Percentiles rank a stretch among this genome's conserved stretches.
Conservation (phyloP, 2,329 filamentous ascomycete species). For the Cladosporium oxysporum region DNA sequence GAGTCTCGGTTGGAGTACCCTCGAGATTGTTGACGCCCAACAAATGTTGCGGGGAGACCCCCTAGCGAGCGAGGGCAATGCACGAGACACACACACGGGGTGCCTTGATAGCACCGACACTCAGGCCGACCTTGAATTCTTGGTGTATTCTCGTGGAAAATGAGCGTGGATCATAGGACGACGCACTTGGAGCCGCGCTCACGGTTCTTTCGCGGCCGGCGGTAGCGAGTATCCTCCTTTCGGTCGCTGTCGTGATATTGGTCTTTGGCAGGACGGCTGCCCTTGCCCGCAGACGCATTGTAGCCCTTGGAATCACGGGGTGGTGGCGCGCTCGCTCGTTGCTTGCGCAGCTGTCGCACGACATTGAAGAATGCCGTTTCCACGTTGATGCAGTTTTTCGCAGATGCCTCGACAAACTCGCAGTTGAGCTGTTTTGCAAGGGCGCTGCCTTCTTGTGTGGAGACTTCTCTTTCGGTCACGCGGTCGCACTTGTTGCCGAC, state of each 20-base stretch:
- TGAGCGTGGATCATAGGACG: conserved; percentile 28
- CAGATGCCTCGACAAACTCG: conserved; percentile 95
- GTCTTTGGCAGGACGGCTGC: conserved; percentile 7
- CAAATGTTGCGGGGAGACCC: conserved; percentile 4
- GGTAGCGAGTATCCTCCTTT: conserved; percentile 14
- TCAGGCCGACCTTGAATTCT: conserved; percentile 1
- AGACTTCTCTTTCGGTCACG: conserved; percentile 93
- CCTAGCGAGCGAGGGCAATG: neutral
- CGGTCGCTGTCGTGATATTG: conserved; percentile 17
- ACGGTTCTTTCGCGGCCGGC: conserved; percentile 18
- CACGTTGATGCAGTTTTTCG: conserved; percentile 97
- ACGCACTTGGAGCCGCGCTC: conserved; percentile 32
- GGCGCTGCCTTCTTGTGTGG: conserved; percentile 91
- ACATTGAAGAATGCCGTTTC: conserved; percentile 99
- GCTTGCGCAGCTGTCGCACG: conserved; percentile 82
- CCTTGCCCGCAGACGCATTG: conserved; percentile 2
- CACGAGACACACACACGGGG: neutral
- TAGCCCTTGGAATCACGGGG: conserved; percentile 19
- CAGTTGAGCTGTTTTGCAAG: conserved; percentile 89
- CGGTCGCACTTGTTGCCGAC: conserved; percentile 98
- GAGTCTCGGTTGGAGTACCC: conserved; percentile 5
- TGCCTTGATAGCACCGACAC: neutral
- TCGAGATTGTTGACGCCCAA: conserved; percentile 16
- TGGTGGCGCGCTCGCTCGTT: conserved; percentile 53
- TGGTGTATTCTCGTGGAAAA: neutral